Evolutionary conservation across 169 alveolate species (phyloP), one percentile per base, ranked within the genome.

Genomic region (Babesia bigemina): DNA sequence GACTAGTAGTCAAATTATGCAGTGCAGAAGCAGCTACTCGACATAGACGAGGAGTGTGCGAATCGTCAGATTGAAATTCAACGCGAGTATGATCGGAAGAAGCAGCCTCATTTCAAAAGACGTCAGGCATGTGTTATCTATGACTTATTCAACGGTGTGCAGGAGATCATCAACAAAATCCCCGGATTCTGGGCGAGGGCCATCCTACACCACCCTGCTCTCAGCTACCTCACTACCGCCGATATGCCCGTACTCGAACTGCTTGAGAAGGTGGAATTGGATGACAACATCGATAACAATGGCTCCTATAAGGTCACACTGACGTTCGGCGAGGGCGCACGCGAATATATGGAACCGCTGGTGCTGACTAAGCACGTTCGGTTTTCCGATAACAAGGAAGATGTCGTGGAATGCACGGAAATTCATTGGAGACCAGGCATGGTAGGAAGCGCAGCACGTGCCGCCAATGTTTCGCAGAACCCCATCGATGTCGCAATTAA

Each of bases 111-210:
- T 44, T 91, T 93, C 69, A 92, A 85, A 24, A 91, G 93, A 69
- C 76, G 97, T 36, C 92, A 89, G 62, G 88, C 63, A 63, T 4
- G 39, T 61, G 4, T 42, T n/a, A 14, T 16, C 16, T 21, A 16
- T 13, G 2, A 17, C n/a, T 6, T 21, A 7, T 65, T 26, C 26
- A 26, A 69, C 36, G 24, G 10, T n/a, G 8, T n/a, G 21, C 86
- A 82, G 85, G 91, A 69, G 21, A 91, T 93, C 16, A 92, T 94
- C 22, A 91, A 91, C 42, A 93, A 92, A 47, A 91, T 94, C 22
- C 97, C 97, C 6, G 94, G 95, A 19, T 94, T 94, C 75, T 94
- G 97, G 97, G 87, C 93, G 4, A 86, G 91, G 39, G 91, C 97
- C 28, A 69, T 94, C 33, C 73, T 91, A 14, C 93, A 88, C 69